Percentiles rank a stretch among this genome's conserved stretches.
These are phyloP conservation scores for Coemansia erecta DNA, from an alignment of 192 early-diverging fungal species.

Conservation along the genomic window DNA sequence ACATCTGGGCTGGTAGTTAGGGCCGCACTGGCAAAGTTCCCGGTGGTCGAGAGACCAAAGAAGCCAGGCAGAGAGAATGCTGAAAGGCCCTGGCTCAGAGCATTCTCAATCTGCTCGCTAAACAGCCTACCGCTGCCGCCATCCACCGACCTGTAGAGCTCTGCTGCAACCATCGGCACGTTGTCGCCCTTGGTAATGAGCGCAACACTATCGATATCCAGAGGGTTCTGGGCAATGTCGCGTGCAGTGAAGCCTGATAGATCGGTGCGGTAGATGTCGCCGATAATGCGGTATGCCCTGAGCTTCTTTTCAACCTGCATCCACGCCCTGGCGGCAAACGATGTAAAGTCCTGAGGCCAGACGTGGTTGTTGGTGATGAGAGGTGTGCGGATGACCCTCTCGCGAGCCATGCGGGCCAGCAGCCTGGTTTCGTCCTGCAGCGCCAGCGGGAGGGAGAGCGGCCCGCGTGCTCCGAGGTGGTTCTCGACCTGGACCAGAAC, in stretches of 20 bases:
- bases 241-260: slow-evolving; percentile 32
- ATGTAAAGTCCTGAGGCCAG: slow-evolving; percentile 40
- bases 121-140: background rate
- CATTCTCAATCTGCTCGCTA: slow-evolving; percentile 40
- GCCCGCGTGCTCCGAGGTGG: slow-evolving; percentile 62
- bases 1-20: background rate
- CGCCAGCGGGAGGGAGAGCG: slow-evolving; percentile 65
- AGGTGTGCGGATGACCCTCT: slow-evolving; percentile 73
- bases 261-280: slow-evolving; percentile 25
- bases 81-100: slow-evolving; percentile 47
- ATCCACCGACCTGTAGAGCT: slow-evolving; percentile 9
- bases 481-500: slow-evolving; percentile 83
- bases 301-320: slow-evolving; percentile 26
- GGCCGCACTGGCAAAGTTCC: slow-evolving; percentile 28
- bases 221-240: slow-evolving; percentile 23
- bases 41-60: slow-evolving; percentile 19
- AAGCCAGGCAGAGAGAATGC: slow-evolving; percentile 37
- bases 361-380: slow-evolving; percentile 78
- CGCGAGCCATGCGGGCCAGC: slow-evolving; percentile 71
- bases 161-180: slow-evolving; percentile 41
- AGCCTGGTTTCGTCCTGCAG: slow-evolving; percentile 79
- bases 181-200: slow-evolving; percentile 31
- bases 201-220: slow-evolving; percentile 21
- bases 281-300: slow-evolving; percentile 27
- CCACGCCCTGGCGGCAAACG: slow-evolving; percentile 23